Evolutionary conservation across 148 eudicot species (phyloP), one percentile per base, ranked within the genome.

Genomic region (Heliamphora exappendiculata): DNA sequence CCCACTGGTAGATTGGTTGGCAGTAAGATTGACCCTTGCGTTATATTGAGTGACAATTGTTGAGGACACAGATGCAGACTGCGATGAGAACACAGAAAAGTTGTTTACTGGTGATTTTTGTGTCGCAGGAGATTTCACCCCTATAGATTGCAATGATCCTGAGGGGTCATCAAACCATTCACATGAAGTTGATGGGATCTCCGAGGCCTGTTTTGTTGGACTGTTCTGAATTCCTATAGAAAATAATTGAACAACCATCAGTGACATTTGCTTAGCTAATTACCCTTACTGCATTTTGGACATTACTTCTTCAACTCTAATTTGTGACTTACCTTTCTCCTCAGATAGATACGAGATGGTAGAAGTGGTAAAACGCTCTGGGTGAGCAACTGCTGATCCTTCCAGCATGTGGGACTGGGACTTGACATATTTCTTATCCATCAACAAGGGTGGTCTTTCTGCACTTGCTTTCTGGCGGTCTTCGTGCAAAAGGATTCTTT

Each of bases 401-500:
- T 82, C 89, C 71, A 51, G 78, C 70, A 82, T 57, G 55, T 51
- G 75, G 78, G 85, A 76, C 67, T 51, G 75, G 78, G 85, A 76
- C 67, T 75, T 79, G 51, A 67, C 75, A 68, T 70, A 70, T 81
- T 76, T 84, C 76, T 85, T 87, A 70, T 81, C 84, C 24, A 57
- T 69, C n/a, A 82, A 83, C 67, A 78, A 73, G 70, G 87, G 80
- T 64, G 87, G 77, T 47, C 81, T 79, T 28, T 81, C 81, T 36
- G 77, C 51, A 64, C 75, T 74, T 24, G 26, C 71, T 58, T 81
- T 80, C 39, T 54, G 78, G 42, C 33, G 76, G 45, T 80, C 84
- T 76, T 86, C 85, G 60, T 82, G 83, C 66, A 82, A 70, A 73
- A 75, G 74, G 59, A 78, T 83, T 84, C 98, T 88, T 78, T 90